These are phyloP conservation scores for Nematodospora anomalae DNA, from an alignment of 1,139 yeast genomes.

Conservation along the genomic window DNA sequence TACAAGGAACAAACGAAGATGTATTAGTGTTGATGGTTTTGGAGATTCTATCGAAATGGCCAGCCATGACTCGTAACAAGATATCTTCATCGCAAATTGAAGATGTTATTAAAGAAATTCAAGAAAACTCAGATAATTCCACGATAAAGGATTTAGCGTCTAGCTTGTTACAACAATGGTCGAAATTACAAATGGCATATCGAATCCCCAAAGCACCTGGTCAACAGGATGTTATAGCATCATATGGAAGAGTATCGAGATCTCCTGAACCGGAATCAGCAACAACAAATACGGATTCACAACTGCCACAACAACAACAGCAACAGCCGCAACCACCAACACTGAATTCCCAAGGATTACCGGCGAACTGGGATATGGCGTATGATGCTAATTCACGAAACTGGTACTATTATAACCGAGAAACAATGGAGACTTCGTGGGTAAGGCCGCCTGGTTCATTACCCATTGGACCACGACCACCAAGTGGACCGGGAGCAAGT, in stretches of 20 bases:
- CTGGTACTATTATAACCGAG: slow-evolving; percentile 56
- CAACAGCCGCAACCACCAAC: slow-evolving; percentile 16
- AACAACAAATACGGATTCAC: slow-evolving; percentile 8
- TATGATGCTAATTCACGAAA: slow-evolving; percentile 39
- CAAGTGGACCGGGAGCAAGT: slow-evolving; percentile 26
- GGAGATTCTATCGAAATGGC: slow-evolving; percentile 68
- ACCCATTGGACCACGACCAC: slow-evolving; percentile 20
- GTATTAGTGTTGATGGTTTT: slow-evolving; percentile 49
- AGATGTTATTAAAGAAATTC: slow-evolving; percentile 52
- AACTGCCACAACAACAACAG: slow-evolving; percentile 16
- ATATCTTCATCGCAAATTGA: slow-evolving; percentile 81
- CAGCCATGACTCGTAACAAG: slow-evolving; percentile 76
- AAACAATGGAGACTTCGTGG: slow-evolving; percentile 54
- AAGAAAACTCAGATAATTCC: slow-evolving; percentile 25
- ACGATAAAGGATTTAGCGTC: slow-evolving; percentile 39
- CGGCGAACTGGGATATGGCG: slow-evolving; percentile 57
- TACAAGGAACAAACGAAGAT: slow-evolving; percentile 42
- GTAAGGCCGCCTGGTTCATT: slow-evolving; percentile 43
- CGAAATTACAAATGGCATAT: slow-evolving; percentile 73
- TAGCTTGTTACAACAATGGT: slow-evolving; percentile 66
- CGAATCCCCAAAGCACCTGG: slow-evolving; percentile 62
- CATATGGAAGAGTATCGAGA: slow-evolving; percentile 24
- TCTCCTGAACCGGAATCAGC: slow-evolving; percentile 21
- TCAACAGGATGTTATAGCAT: slow-evolving; percentile 5
- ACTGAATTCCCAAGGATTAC: slow-evolving; percentile 33